A percentile compares a stretch with the other conserved stretches of the same genome.
Conservation (phyloP, 768 basidiomycete species). For the Mycena kentingensis region DNA sequence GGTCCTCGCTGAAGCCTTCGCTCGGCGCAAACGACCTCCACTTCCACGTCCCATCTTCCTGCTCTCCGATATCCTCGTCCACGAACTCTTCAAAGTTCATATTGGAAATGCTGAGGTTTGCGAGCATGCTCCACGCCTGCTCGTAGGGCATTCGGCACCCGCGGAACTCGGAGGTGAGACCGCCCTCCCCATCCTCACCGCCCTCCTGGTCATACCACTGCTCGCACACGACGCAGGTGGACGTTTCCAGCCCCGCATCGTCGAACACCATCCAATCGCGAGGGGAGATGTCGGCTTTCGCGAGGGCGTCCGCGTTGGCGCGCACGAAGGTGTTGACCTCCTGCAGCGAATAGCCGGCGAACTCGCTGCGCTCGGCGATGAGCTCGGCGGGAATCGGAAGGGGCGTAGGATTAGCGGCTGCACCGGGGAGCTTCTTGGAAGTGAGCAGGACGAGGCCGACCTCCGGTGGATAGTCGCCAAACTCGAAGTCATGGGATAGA, state of each 20-base stretch:
- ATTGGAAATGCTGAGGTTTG: slow-evolving; percentile 8
- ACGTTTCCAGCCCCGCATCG: slow-evolving; percentile 13
- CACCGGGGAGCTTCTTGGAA: background rate
- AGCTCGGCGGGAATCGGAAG: background rate
- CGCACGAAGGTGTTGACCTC: slow-evolving; percentile 13
- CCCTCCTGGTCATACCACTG: slow-evolving; percentile 2
- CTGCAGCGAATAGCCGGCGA: slow-evolving; percentile 4
- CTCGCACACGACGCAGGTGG: slow-evolving; percentile 15
- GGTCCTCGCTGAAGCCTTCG: background rate
- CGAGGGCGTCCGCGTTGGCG: background rate
- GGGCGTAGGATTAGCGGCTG: background rate
- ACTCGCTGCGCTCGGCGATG: background rate
- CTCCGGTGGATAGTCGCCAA: background rate
- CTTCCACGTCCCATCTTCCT: slow-evolving; percentile 11
- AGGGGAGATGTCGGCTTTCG: background rate
- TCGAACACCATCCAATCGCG: slow-evolving; percentile 13
- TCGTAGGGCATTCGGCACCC: slow-evolving; percentile 12
- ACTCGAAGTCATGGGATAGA: slow-evolving; percentile 12
- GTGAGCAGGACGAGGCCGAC: slow-evolving; percentile 3
- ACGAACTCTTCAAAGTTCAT: slow-evolving; percentile 17
- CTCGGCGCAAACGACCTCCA: slow-evolving; percentile 3
- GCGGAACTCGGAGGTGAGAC: background rate
- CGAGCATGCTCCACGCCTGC: slow-evolving; percentile 3
- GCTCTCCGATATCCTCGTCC: slow-evolving; percentile 5
- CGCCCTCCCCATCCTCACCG: background rate